phyloP scores from a whole-genome alignment of 2,329 filamentous ascomycete species.

The Coniochaeta sp. region DNA sequence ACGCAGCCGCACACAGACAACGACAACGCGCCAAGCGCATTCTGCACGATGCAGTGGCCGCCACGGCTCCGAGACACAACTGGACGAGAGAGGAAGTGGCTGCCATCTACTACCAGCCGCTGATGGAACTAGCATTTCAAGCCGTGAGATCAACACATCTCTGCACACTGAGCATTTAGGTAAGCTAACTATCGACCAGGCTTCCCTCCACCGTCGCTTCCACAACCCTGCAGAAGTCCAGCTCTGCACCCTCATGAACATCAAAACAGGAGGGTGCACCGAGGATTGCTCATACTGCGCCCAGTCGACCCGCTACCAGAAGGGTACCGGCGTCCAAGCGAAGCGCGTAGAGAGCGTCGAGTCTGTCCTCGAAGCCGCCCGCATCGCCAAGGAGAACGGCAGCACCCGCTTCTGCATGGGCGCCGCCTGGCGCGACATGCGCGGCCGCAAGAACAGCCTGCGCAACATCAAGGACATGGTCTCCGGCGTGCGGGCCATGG shows the following conservation, averaged over 20 bases:
- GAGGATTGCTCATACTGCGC: conserved; percentile 93
- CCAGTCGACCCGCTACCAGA: conserved; percentile 72
- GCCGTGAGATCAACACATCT: conserved; percentile 48
- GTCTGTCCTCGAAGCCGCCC: conserved; percentile 70
- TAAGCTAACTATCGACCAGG: conserved; percentile 35
- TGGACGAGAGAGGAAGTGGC: conserved; percentile 80
- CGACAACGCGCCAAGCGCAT: conserved; percentile 13
- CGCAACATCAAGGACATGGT: conserved; percentile 86
- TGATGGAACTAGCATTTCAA: conserved; percentile 71
- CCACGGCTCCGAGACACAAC: conserved; percentile 55
- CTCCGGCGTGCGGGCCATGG: conserved; percentile 67
- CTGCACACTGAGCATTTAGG: neutral
- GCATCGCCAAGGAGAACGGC: conserved; percentile 71
- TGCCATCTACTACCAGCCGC: conserved; percentile 71
- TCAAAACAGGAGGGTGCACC: conserved; percentile 87
- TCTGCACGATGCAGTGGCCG: conserved; percentile 47
- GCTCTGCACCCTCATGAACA: conserved; percentile 93
- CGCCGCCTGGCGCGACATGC: conserved; percentile 90
- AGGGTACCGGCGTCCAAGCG: conserved; percentile 71
- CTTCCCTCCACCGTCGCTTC: conserved; percentile 72
- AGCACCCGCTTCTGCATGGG: conserved; percentile 94
- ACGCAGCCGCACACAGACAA: too few species aligned
- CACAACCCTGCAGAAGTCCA: conserved; percentile 79
- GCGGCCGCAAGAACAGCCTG: conserved; percentile 74
- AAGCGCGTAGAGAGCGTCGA: conserved; percentile 75